phyloP scores from a whole-genome alignment of 75 land plant species.

The Pseudotsuga menziesii region DNA sequence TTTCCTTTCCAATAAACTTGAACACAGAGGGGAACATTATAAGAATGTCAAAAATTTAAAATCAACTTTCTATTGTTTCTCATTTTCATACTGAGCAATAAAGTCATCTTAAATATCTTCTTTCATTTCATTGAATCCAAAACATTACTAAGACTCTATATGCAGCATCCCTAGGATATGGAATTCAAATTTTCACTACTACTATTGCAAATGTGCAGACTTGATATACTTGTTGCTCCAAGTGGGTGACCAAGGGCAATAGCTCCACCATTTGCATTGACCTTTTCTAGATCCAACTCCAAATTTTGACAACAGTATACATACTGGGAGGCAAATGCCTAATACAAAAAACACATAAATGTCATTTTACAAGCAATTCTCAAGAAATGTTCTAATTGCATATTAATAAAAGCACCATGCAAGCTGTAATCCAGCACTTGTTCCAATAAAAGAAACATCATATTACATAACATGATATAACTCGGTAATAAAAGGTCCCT shows the following conservation, averaged over 20 bases:
- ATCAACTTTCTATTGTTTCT: neutral
- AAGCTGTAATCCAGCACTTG: too few relatives aligned
- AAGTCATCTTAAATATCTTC: neutral
- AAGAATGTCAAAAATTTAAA: neutral
- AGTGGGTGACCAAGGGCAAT: constrained; percentile 29
- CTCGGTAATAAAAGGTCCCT: too few relatives aligned
- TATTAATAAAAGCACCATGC: too few relatives aligned
- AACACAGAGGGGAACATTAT: neutral
- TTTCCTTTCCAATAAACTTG: neutral
- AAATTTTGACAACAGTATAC: constrained; percentile 20
- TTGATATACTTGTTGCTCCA: constrained; percentile 21
- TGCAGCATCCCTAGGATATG: neutral
- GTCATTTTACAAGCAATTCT: neutral
- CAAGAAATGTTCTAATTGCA: too few relatives aligned
- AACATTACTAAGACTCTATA: neutral
- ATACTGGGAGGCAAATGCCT: constrained; percentile 31
- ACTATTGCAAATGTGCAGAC: neutral
- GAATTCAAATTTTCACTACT: neutral
- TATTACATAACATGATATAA: too few relatives aligned
- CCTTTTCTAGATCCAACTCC: constrained; percentile 19
- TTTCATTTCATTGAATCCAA: constrained; percentile 1
- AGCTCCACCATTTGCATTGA: constrained; percentile 33
- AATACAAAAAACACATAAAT: neutral
- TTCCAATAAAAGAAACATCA: neutral
- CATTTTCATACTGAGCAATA: too few relatives aligned